A percentile compares a stretch with the other conserved stretches of the same genome.
Conservation (phyloP, 140 eudicot species). For the Oenanthe javanica region DNA sequence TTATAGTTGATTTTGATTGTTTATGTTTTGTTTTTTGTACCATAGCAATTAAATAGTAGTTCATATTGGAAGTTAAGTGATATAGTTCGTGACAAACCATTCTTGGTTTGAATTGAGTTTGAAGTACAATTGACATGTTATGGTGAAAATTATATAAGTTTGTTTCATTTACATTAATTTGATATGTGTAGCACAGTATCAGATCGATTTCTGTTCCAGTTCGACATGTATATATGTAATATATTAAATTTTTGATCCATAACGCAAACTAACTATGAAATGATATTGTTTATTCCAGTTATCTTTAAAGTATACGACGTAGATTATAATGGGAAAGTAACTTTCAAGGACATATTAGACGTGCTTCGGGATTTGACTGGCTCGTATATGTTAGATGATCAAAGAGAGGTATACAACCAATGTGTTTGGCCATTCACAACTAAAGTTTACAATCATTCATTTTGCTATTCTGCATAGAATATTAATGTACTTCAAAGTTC, state of each 20-base stretch:
- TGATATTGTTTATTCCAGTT: slow-evolving; percentile 31
- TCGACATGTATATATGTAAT: too few relatives aligned
- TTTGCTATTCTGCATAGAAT: background rate
- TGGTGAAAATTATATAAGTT: background rate
- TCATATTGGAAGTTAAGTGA: background rate
- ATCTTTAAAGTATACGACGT: slow-evolving; percentile 82
- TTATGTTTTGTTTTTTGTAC: background rate
- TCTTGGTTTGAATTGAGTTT: background rate
- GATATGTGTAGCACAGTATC: background rate
- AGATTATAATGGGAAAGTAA: slow-evolving; percentile 80
- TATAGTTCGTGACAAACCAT: background rate
- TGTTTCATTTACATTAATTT: background rate
- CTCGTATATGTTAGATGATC: slow-evolving; percentile 71
- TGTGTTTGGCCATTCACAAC: too few relatives aligned
- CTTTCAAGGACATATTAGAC: slow-evolving; percentile 63
- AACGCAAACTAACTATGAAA: background rate
- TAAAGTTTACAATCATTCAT: background rate
- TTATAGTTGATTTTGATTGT: background rate
- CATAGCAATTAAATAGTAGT: background rate
- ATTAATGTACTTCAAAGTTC: background rate
- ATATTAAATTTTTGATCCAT: background rate
- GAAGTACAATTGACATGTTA: background rate
- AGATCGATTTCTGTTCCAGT: too few relatives aligned
- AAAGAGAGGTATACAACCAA: slow-evolving; percentile 56
- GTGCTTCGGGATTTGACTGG: slow-evolving; percentile 82